Percentiles rank a stretch among this genome's conserved stretches.
These are phyloP conservation scores for Vitis hybrid DNA, from an alignment of 177 flowering plant genomes.

Conservation along the genomic window DNA sequence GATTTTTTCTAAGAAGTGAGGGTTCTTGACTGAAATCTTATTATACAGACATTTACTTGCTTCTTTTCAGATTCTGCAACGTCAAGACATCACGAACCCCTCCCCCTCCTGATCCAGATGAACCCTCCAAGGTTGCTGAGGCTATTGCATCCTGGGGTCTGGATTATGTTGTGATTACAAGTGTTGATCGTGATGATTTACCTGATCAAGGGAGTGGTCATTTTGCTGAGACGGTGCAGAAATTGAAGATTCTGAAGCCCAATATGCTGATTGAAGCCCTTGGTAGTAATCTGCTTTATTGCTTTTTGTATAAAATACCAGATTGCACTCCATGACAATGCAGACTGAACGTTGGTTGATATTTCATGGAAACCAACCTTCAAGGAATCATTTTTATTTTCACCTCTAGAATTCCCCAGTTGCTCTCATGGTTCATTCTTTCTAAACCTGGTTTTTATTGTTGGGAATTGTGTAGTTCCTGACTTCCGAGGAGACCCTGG, in stretches of 20 bases:
- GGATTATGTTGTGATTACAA: slow-evolving; percentile 96
- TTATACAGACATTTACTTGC: neutral
- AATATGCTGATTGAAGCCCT: slow-evolving; percentile 87
- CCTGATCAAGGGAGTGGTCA: slow-evolving; percentile 95
- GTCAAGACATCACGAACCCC: slow-evolving; percentile 97
- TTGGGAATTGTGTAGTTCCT: slow-evolving; percentile 61
- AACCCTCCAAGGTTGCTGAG: slow-evolving; percentile 92
- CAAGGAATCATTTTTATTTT: neutral
- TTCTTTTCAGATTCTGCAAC: slow-evolving; percentile 79
- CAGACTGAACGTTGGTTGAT: neutral
- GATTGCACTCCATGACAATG: neutral
- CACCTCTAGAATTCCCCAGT: neutral
- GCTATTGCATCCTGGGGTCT: slow-evolving; percentile 98
- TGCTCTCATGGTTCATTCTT: neutral
- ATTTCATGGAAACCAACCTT: neutral
- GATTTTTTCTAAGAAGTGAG: neutral
- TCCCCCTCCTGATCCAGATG: slow-evolving; percentile 95
- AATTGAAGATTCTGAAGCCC: slow-evolving; percentile 77
- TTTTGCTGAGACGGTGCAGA: slow-evolving; percentile 94
- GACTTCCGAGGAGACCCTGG: slow-evolving; percentile 82
- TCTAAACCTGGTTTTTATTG: neutral
- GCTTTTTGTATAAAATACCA: neutral
- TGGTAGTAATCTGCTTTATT: slow-evolving; percentile 49
- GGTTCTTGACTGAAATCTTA: neutral
- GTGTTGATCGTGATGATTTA: slow-evolving; percentile 96